phyloP scores from a whole-genome alignment of 1,284 basidiomycete species.

The Irpex sp. region DNA sequence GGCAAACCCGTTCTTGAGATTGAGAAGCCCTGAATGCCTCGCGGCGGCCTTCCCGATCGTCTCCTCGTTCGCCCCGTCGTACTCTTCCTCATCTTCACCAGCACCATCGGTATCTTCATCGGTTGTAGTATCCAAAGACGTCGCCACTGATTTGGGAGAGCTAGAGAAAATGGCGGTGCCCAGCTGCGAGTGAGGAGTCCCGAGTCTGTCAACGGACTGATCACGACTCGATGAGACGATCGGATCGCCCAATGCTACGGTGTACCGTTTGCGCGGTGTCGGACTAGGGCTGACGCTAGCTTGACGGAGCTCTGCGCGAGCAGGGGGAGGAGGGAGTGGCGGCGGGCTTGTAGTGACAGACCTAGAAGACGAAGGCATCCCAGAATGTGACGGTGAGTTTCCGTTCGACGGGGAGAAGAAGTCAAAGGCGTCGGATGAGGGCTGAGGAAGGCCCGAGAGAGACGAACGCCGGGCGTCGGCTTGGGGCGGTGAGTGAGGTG shows the following conservation, averaged over 20 bases:
- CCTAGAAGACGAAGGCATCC: constrained; percentile 18
- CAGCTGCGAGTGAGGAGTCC: constrained; percentile 24
- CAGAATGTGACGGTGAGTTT: constrained; percentile 18
- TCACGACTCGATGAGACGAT: constrained; percentile 43
- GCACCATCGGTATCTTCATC: too few relatives aligned
- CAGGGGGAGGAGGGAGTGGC: constrained; percentile 31
- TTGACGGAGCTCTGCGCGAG: constrained; percentile 33
- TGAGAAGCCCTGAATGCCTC: constrained; percentile 19
- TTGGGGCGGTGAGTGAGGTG: constrained; percentile 58
- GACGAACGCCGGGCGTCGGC: constrained; percentile 25
- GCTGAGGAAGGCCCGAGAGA: constrained; percentile 25
- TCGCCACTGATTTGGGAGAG: constrained; percentile 31
- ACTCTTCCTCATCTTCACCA: constrained; percentile 23
- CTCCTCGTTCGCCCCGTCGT: constrained; percentile 45
- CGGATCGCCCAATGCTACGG: constrained; percentile 73
- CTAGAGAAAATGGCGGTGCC: constrained; percentile 43
- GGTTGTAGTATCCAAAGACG: constrained; percentile 22
- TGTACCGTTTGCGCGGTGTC: constrained; percentile 76
- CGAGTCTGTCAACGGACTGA: constrained; percentile 17
- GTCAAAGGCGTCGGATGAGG: constrained; percentile 12
- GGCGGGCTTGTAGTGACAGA: constrained; percentile 20
- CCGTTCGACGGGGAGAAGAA: constrained; percentile 11
- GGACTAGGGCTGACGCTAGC: constrained; percentile 68
- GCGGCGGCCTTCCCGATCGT: constrained; percentile 58
- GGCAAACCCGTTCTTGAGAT: constrained; percentile 9